Conservation (phyloP, 2,329 filamentous ascomycete species). For the Fusarium verrucosum region DNA sequence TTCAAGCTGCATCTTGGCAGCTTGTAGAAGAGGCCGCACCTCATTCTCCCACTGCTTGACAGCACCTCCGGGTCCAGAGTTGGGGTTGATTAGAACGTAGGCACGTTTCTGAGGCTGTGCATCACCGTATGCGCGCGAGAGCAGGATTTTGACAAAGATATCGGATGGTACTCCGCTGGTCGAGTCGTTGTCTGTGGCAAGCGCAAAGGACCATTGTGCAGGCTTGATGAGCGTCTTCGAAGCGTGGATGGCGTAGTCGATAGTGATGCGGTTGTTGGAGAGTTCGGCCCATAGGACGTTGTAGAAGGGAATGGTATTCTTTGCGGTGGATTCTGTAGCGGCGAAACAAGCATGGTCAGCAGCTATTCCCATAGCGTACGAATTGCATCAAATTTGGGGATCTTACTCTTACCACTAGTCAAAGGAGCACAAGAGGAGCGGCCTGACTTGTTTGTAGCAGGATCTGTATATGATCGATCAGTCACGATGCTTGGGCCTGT, state of each 20-base stretch:
- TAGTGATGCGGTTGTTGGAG: constrained; percentile 66
- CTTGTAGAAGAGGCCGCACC: constrained; percentile 83
- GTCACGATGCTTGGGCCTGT: constrained; percentile 3
- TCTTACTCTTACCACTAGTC: constrained; percentile 32
- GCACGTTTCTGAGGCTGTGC: constrained; percentile 77
- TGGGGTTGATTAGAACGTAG: constrained; percentile 90
- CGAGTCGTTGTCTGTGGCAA: constrained; percentile 47
- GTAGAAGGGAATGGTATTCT: constrained; percentile 73
- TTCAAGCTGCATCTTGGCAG: constrained; percentile 80
- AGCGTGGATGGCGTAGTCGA: constrained; percentile 74
- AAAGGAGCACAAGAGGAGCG: constrained; percentile 40
- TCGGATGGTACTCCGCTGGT: constrained; percentile 53
- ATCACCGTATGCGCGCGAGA: constrained; percentile 75
- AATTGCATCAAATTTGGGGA: background rate
- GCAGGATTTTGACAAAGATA: constrained; percentile 72
- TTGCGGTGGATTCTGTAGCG: constrained; percentile 38
- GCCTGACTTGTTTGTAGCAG: constrained; percentile 29
- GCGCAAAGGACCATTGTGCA: constrained; percentile 63
- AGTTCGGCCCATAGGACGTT: constrained; percentile 85
- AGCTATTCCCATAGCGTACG: background rate
- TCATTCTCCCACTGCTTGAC: constrained; percentile 76
- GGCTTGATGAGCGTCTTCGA: constrained; percentile 69
- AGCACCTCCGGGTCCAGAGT: constrained; percentile 83
- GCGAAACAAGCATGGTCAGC: constrained; percentile 7
- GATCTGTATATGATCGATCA: constrained; percentile 38